These are phyloP conservation scores for Diaporthe vexans DNA, from an alignment of 2,329 filamentous ascomycete genomes.

Conservation along the genomic window DNA sequence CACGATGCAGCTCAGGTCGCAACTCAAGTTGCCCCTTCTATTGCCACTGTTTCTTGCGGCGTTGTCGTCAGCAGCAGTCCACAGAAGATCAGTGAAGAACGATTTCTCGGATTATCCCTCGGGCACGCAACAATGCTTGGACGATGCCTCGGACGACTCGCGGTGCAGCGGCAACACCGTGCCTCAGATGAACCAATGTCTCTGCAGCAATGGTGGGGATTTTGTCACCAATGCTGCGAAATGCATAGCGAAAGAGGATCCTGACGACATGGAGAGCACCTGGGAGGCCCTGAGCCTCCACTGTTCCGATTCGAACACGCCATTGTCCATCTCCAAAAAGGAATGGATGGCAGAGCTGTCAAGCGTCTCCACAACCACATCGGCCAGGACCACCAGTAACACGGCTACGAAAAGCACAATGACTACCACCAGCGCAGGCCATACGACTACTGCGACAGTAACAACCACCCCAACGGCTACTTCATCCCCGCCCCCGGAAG, in stretches of 20 bases:
- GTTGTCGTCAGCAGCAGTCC: slow-evolving; percentile 45
- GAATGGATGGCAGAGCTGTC: slow-evolving; percentile 56
- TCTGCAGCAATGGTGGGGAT: slow-evolving; percentile 63
- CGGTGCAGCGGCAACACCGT: slow-evolving; percentile 58
- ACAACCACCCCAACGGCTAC: slow-evolving; percentile 24
- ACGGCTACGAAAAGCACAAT: slow-evolving; percentile 44
- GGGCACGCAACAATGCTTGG: slow-evolving; percentile 59
- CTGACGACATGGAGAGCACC: slow-evolving; percentile 56
- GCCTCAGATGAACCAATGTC: slow-evolving; percentile 60
- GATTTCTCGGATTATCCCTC: slow-evolving; percentile 61
- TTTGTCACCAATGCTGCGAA: slow-evolving; percentile 63
- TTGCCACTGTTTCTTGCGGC: slow-evolving; percentile 46
- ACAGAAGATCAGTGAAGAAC: slow-evolving; percentile 49
- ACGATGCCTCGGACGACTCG: slow-evolving; percentile 55
- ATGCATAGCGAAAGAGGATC: slow-evolving; percentile 58
- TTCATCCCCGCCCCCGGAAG: slow-evolving; percentile 24
- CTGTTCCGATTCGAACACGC: slow-evolving; percentile 60
- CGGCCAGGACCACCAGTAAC: slow-evolving; percentile 41
- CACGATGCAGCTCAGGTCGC: slow-evolving; percentile 20
- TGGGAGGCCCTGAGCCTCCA: slow-evolving; percentile 60
- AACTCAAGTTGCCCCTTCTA: slow-evolving; percentile 44
- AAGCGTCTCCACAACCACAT: slow-evolving; percentile 39
- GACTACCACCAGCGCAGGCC: slow-evolving; percentile 40
- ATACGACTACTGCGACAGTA: slow-evolving; percentile 22
- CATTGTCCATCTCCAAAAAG: slow-evolving; percentile 56